phyloP scores from a whole-genome alignment of 257 asterid species.

The Fraxinus cuspidata region DNA sequence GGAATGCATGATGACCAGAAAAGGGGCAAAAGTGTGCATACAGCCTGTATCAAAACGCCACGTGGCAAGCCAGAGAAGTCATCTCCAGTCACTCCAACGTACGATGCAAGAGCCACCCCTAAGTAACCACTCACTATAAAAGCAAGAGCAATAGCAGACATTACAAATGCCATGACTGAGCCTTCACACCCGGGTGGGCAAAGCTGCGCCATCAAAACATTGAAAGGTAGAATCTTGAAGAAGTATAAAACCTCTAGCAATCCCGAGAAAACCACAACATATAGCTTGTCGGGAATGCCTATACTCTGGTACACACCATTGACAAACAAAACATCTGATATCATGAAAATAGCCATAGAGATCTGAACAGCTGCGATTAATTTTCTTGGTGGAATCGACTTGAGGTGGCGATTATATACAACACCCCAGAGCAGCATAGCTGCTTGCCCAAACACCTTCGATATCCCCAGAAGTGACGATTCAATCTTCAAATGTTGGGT shows the following conservation, averaged over 20 bases:
- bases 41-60: constrained; percentile 76
- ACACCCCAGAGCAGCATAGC: constrained; percentile 91
- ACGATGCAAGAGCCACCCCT: constrained; percentile 77
- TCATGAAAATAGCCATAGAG: constrained; percentile 65
- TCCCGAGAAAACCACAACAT: constrained; percentile 74
- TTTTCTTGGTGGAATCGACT: constrained; percentile 69
- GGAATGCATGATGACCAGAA: constrained; percentile 65
- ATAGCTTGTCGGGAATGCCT: constrained; percentile 72
- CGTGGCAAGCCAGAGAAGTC: constrained; percentile 66
- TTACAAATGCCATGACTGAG: constrained; percentile 86
- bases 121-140: constrained; percentile 78
- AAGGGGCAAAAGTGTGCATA: constrained; percentile 68
- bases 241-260: constrained; percentile 74
- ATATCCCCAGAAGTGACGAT: constrained; percentile 76
- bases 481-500: constrained; percentile 80
- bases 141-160: constrained; percentile 82
- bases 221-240: constrained; percentile 83
- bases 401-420: constrained; percentile 61
- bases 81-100: constrained; percentile 55
- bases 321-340: constrained; percentile 73
- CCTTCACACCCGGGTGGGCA: constrained; percentile 98
- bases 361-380: constrained; percentile 67
- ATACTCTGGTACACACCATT: constrained; percentile 63
- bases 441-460: constrained; percentile 90
- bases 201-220: constrained; percentile 75